These are phyloP conservation scores for Gardenia jasminoides DNA, from an alignment of 257 asterid genomes.

Conservation along the genomic window DNA sequence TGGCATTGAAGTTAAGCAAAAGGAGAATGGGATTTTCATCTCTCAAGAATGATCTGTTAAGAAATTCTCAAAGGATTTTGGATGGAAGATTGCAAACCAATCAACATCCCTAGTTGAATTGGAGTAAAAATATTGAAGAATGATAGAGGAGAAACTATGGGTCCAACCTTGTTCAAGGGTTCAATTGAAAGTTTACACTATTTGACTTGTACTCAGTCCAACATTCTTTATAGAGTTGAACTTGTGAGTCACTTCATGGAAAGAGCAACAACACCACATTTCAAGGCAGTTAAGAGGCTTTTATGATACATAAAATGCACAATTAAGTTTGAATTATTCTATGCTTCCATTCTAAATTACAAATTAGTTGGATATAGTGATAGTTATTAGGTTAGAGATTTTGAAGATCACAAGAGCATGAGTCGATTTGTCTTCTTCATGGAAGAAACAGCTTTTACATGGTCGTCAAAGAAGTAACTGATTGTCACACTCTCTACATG, in stretches of 20 bases:
- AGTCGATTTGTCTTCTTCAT: neutral
- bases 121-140: neutral
- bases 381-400: neutral
- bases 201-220: neutral
- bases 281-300: neutral
- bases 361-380: slow-evolving; percentile 1
- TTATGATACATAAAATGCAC: neutral
- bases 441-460: neutral
- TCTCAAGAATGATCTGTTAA: no score
- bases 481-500: slow-evolving; percentile 3
- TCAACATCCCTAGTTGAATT: no score
- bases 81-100: no score
- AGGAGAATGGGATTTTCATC: no score
- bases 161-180: neutral
- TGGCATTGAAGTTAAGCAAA: no score
- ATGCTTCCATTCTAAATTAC: neutral
- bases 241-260: neutral
- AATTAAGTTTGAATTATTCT: neutral
- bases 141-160: neutral
- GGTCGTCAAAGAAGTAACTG: slow-evolving; percentile 3
- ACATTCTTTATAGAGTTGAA: neutral
- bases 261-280: neutral
- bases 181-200: neutral
- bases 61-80: no score
- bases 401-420: neutral